phyloP scores from a whole-genome alignment of 164 flowering plant species.

The Nelumbo lutea region DNA sequence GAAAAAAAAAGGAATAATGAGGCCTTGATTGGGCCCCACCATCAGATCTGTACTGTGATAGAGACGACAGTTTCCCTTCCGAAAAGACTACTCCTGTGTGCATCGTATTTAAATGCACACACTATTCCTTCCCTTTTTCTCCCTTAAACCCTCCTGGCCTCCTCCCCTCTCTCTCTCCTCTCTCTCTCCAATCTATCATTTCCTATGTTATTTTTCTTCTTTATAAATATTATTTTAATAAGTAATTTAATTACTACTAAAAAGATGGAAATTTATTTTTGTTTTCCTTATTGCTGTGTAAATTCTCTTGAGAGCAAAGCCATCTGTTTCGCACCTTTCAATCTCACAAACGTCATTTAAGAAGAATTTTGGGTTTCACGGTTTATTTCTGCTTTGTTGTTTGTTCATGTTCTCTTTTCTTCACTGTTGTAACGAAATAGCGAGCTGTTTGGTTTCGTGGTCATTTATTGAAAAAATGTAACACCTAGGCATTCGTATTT shows the following conservation, averaged over 20 bases:
- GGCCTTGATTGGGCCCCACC: constrained; percentile 39
- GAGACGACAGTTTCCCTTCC: constrained; percentile 46
- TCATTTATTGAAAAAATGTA: too few species aligned
- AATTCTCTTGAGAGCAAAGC: constrained; percentile 21
- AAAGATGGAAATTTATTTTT: constrained; percentile 7
- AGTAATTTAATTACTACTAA: constrained; percentile 2
- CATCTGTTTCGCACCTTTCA: constrained; percentile 64
- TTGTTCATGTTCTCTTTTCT: constrained; percentile 12
- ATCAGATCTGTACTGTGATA: constrained; percentile 39
- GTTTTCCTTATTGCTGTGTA: not conserved
- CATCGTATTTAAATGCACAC: constrained; percentile 14
- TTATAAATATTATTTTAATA: not conserved
- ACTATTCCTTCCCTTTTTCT: not conserved
- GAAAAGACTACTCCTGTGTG: not conserved
- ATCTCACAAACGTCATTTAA: constrained; percentile 15
- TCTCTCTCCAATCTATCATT: constrained; percentile 13
- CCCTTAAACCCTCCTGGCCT: not conserved
- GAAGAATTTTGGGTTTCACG: constrained; percentile 54
- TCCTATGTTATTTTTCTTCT: not conserved
- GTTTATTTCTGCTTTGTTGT: constrained; percentile 28
- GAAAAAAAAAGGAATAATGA: constrained; percentile 14
- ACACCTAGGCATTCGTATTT: too few species aligned
- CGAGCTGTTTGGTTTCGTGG: not conserved
- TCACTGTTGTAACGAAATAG: not conserved
- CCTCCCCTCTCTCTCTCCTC: constrained; percentile 13